A percentile compares a stretch with the other conserved stretches of the same genome.
Evolutionary conservation across 2,329 filamentous ascomycete genomes (phyloP).

Genomic region (Aspergillus novoparasiticus): DNA sequence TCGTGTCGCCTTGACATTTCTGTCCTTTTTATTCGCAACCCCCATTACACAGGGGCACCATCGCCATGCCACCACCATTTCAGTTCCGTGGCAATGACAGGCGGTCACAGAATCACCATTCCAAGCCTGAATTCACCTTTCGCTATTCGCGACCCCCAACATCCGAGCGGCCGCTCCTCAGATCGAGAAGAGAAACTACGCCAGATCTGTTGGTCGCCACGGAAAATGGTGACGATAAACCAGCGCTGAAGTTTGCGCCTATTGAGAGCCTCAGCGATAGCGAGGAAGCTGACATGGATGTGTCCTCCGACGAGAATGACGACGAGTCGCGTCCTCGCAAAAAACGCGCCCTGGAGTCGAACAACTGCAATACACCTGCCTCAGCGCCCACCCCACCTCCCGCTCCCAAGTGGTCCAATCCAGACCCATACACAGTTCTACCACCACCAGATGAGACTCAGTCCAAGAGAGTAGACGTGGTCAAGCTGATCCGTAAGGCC

Average conservation of each 20-base stretch:
- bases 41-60: background rate
- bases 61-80: conserved; percentile 29
- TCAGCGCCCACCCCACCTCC: conserved; percentile 29
- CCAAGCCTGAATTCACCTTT: conserved; percentile 43
- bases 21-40: background rate
- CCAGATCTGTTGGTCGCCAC: conserved; percentile 36
- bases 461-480: conserved; percentile 80
- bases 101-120: conserved; percentile 23
- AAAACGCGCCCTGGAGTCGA: conserved; percentile 35
- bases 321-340: conserved; percentile 40
- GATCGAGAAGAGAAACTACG: conserved; percentile 36
- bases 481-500: conserved; percentile 89
- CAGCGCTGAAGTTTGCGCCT: conserved; percentile 37
- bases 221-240: conserved; percentile 28
- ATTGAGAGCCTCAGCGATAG: conserved; percentile 47
- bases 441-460: conserved; percentile 75
- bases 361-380: conserved; percentile 14
- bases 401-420: conserved; percentile 87
- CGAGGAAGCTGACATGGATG: conserved; percentile 50
- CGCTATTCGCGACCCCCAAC: conserved; percentile 39
- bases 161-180: conserved; percentile 41
- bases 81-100: conserved; percentile 38
- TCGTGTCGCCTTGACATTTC: background rate
- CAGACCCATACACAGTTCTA: conserved; percentile 86
- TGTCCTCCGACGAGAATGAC: conserved; percentile 42